Conservation (phyloP, 2,329 filamentous ascomycete species). For the Nigrospora oryzae region DNA sequence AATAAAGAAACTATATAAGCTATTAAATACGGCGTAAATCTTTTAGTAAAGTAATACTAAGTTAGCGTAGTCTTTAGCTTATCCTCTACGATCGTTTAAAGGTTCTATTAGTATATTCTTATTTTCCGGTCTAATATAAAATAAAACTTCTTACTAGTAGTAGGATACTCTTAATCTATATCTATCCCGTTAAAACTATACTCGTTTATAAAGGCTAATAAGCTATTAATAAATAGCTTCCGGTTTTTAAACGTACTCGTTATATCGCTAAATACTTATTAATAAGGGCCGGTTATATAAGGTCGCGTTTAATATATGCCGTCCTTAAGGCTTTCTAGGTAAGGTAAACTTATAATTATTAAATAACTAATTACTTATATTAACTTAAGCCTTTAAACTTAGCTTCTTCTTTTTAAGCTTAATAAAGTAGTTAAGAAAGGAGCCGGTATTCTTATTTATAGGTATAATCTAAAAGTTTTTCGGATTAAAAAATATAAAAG, state of each 20-base stretch:
- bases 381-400: constrained; percentile 2
- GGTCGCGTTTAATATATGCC: not conserved
- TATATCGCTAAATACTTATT: constrained; percentile 1
- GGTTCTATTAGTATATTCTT: not conserved
- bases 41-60: not conserved
- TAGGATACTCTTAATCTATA: constrained; percentile 16
- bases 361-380: constrained; percentile 2
- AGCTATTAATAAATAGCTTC: constrained; percentile 10
- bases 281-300: not conserved
- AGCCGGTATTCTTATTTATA: not conserved
- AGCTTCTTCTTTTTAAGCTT: constrained; percentile 7
- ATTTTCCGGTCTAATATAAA: no score
- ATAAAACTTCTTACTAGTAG: not conserved
- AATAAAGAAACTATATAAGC: constrained; percentile 8
- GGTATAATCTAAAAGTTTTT: not conserved
- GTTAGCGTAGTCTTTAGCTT: not conserved
- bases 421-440: not conserved
- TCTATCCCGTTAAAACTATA: constrained; percentile 17
- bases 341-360: not conserved
- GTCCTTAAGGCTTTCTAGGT: not conserved
- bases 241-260: not conserved
- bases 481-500: not conserved
- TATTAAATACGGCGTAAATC: not conserved
- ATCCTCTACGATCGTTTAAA: not conserved
- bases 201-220: constrained; percentile 12